Conservation (phyloP, 2,329 filamentous ascomycete genomes). For the Hypoxylon sp. region DNA sequence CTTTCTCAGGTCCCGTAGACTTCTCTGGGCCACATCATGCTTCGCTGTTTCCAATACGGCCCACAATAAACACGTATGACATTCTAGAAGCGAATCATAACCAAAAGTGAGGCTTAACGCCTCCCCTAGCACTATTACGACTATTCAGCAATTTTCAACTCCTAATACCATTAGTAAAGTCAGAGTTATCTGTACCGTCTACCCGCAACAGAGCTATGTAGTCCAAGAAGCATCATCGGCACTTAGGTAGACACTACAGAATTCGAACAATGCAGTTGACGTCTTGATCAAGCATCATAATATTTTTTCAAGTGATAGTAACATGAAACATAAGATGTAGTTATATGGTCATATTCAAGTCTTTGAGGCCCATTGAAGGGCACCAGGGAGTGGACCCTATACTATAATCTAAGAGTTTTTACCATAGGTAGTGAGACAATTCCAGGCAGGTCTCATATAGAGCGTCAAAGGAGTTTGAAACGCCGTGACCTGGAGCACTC, state of each 20-base stretch:
- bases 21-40: conserved; percentile 12
- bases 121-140: neutral
- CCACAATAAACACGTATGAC: conserved; percentile 24
- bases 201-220: neutral
- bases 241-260: neutral
- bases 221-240: conserved; percentile 8
- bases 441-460: neutral
- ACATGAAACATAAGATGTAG: neutral
- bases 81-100: conserved; percentile 14
- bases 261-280: neutral
- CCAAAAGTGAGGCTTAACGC: conserved; percentile 23
- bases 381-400: neutral
- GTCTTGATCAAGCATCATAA: neutral
- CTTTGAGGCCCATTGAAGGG: neutral
- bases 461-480: neutral
- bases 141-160: conserved; percentile 6
- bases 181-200: neutral
- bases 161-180: conserved; percentile 17
- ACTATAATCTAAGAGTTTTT: neutral
- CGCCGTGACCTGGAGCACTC: neutral
- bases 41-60: conserved; percentile 15
- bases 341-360: neutral
- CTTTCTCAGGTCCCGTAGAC: neutral
- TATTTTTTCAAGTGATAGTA: neutral
- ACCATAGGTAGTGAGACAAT: neutral